Evolutionary conservation across 345 rosid genomes (phyloP).

Genomic region (Crucihimalaya himalaica): DNA sequence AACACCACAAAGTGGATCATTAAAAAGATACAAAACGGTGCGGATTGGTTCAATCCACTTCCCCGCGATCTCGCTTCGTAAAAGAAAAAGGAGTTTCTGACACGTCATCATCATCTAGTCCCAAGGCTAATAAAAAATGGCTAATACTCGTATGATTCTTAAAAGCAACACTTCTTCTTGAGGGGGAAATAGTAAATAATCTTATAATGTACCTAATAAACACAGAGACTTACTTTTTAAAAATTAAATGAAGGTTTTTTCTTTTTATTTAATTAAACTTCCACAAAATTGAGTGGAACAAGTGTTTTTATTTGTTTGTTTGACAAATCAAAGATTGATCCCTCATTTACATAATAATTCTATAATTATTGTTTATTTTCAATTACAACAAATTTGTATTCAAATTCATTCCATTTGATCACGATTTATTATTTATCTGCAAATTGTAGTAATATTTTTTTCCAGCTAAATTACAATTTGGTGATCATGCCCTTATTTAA

Average conservation of each 20-base stretch:
- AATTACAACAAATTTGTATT: neutral
- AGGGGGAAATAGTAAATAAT: neutral
- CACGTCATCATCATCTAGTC: constrained; percentile 33
- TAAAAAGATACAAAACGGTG: constrained; percentile 22
- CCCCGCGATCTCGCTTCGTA: constrained; percentile 42
- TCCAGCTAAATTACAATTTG: constrained; percentile 17
- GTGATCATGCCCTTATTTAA: neutral
- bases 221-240: too few species aligned
- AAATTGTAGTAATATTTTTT: neutral
- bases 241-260: neutral
- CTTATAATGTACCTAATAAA: neutral
- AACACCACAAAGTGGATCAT: neutral
- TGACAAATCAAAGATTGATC: constrained; percentile 11
- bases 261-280: neutral
- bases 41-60: constrained; percentile 24
- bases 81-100: constrained; percentile 1
- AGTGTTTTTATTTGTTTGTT: constrained; percentile 22
- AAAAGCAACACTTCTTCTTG: neutral
- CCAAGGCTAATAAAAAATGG: neutral
- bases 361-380: neutral
- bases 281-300: constrained; percentile 16
- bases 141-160: neutral
- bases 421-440: neutral
- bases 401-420: neutral
- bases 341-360: neutral